phyloP scores from a whole-genome alignment of 129 eudicot species.

The Glebionis coronaria region DNA sequence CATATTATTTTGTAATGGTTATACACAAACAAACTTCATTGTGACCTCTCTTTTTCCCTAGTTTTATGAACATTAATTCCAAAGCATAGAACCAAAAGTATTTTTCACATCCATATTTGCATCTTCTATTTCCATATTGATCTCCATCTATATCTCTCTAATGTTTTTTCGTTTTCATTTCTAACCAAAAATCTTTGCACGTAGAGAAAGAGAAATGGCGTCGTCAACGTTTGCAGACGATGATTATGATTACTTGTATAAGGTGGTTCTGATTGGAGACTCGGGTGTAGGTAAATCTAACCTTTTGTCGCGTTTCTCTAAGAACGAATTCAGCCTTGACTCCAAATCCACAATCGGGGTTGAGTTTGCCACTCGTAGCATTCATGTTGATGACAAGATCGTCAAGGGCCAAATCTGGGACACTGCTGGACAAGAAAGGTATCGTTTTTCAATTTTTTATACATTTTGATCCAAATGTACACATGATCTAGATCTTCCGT shows the following conservation, averaged over 20 bases:
- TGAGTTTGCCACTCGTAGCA: constrained; percentile 39
- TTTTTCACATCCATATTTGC: background rate
- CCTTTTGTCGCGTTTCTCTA: constrained; percentile 33
- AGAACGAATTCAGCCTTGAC: constrained; percentile 41
- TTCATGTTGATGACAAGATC: constrained; percentile 29
- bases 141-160: background rate
- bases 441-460: background rate
- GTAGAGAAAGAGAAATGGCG: constrained; percentile 27
- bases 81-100: background rate
- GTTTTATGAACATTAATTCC: background rate
- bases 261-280: constrained; percentile 34
- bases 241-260: constrained; percentile 34
- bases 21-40: too few relatives aligned
- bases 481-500: background rate
- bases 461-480: background rate
- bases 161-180: too few relatives aligned
- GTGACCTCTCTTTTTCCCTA: too few relatives aligned
- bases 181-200: too few relatives aligned
- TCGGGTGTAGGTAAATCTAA: constrained; percentile 40
- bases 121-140: background rate
- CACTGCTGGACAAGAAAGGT: constrained; percentile 44
- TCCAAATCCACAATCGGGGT: constrained; percentile 40
- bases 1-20: too few relatives aligned
- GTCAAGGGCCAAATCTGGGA: constrained; percentile 41
- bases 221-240: constrained; percentile 23